phyloP scores from a whole-genome alignment of 352 stramenopile species.

The Phytophthora cryptogea region DNA sequence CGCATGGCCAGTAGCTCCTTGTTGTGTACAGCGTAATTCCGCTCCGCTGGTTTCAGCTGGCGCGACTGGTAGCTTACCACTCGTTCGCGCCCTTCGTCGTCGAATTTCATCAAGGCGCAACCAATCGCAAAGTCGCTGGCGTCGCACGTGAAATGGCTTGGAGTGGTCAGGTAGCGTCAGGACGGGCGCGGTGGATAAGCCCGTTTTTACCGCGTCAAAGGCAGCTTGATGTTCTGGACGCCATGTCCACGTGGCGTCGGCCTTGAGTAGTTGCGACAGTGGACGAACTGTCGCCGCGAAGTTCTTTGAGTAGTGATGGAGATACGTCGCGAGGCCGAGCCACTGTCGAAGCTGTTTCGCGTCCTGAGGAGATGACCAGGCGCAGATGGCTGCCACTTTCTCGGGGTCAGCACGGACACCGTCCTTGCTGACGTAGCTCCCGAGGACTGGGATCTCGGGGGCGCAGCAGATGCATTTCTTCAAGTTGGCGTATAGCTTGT shows the following conservation, averaged over 20 bases:
- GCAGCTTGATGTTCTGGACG: constrained; percentile 14
- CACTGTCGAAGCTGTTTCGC: constrained; percentile 17
- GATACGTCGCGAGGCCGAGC: constrained; percentile 24
- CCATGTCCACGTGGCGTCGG: constrained; percentile 20
- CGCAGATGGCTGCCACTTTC: constrained; percentile 23
- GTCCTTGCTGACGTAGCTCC: constrained; percentile 22
- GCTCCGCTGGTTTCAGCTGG: constrained; percentile 26
- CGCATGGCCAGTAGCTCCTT: constrained; percentile 29
- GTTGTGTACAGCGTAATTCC: constrained; percentile 22
- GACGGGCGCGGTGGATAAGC: neutral
- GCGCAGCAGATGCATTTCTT: constrained; percentile 34
- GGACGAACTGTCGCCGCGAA: constrained; percentile 13
- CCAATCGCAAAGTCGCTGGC: constrained; percentile 29
- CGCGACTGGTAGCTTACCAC: constrained; percentile 33
- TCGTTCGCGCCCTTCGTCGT: constrained; percentile 9
- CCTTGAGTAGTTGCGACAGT: constrained; percentile 25
- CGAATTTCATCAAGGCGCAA: neutral
- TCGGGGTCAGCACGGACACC: constrained; percentile 21
- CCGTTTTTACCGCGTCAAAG: constrained; percentile 21
- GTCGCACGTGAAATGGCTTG: constrained; percentile 26
- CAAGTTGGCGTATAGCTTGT: constrained; percentile 31
- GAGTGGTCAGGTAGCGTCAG: neutral
- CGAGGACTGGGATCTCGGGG: constrained; percentile 32
- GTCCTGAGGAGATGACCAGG: neutral
- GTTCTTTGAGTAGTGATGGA: constrained; percentile 26